Evolutionary conservation across 345 rosid genomes (phyloP).

Genomic region (Ceriops decandra): DNA sequence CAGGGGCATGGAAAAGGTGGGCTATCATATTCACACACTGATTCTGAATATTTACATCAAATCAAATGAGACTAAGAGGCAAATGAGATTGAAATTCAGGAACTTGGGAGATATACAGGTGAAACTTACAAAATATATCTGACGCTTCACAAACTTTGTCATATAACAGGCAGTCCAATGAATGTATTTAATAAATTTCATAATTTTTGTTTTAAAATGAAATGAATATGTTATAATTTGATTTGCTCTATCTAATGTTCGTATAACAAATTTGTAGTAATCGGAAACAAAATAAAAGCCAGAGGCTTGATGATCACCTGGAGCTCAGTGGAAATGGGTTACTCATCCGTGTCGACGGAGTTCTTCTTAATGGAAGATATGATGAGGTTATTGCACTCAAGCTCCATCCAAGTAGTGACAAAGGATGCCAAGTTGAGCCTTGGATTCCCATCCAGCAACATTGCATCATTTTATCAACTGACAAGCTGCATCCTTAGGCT

Average conservation of each 20-base stretch:
- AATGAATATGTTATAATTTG: no score
- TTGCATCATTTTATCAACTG: slow-evolving; percentile 11
- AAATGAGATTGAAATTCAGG: no score
- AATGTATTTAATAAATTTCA: no score
- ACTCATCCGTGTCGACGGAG: slow-evolving; percentile 8
- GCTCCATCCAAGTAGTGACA: slow-evolving; percentile 16
- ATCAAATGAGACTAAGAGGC: no score
- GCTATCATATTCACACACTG: slow-evolving; percentile 22
- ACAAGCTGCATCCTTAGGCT: slow-evolving; percentile 17
- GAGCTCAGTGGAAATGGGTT: slow-evolving; percentile 18
- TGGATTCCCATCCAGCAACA: slow-evolving; percentile 21
- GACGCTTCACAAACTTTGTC: no score
- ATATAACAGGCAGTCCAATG: no score
- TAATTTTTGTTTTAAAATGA: no score
- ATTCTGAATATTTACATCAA: slow-evolving; percentile 6
- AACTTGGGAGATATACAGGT: no score
- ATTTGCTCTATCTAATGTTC: no score
- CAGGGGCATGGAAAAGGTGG: slow-evolving; percentile 21
- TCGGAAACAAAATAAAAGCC: background rate
- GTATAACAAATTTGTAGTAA: no score
- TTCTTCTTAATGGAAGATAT: slow-evolving; percentile 15
- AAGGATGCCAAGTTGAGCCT: slow-evolving; percentile 22
- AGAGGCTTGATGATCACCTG: slow-evolving; percentile 3
- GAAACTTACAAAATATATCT: no score
- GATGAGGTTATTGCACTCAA: slow-evolving; percentile 11